These are phyloP conservation scores for Phytophthora pini DNA, from an alignment of 352 stramenopile genomes.

Conservation along the genomic window DNA sequence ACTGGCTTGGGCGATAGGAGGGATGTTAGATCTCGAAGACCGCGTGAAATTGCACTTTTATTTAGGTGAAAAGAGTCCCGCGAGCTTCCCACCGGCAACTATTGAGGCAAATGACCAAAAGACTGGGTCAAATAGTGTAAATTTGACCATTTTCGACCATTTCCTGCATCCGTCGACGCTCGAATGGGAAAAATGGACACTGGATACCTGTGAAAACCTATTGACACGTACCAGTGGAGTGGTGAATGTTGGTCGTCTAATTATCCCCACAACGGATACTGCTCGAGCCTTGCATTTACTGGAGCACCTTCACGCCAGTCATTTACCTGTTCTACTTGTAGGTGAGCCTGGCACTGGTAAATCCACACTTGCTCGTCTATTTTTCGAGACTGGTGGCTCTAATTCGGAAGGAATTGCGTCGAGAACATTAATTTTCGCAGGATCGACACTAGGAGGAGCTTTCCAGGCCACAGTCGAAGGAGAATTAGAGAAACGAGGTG, in stretches of 20 bases:
- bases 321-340: conserved; percentile 80
- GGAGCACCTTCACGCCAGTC: conserved; percentile 56
- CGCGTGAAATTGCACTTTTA: conserved; percentile 76
- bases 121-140: background rate
- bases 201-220: conserved; percentile 47
- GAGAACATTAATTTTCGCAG: conserved; percentile 92
- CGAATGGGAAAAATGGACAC: conserved; percentile 90
- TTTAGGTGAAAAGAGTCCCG: conserved; percentile 46
- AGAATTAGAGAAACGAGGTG: conserved; percentile 81
- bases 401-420: conserved; percentile 52
- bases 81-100: conserved; percentile 37
- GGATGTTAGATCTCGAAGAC: conserved; percentile 86
- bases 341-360: conserved; percentile 90
- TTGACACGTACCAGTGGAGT: conserved; percentile 21
- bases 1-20: conserved; percentile 84
- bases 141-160: conserved; percentile 92
- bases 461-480: conserved; percentile 83
- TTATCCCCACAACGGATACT: conserved; percentile 90
- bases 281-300: conserved; percentile 76
- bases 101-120: background rate
- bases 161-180: conserved; percentile 89
- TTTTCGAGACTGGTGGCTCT: conserved; percentile 55
- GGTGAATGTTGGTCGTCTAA: conserved; percentile 82
- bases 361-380: conserved; percentile 83
- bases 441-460: conserved; percentile 71